Percentiles rank a stretch among this genome's conserved stretches.
These are phyloP conservation scores for Nigrospora osmanthi DNA, from an alignment of 2,329 filamentous ascomycete species.

Conservation along the genomic window DNA sequence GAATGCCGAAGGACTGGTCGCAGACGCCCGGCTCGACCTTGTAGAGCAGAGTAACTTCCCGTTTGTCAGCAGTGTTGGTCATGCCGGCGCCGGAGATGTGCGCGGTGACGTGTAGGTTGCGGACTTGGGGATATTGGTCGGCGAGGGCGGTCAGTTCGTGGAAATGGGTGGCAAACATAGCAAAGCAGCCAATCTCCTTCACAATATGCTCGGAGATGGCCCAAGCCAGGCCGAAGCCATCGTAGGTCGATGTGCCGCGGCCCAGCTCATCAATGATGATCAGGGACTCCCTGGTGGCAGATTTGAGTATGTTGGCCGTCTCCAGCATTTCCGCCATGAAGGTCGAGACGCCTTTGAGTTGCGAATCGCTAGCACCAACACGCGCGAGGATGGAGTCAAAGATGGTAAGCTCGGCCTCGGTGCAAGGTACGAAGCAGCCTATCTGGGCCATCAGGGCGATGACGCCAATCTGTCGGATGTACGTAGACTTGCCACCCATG, in stretches of 20 bases:
- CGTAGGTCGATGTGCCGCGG: conserved; percentile 93
- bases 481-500: conserved; percentile 98
- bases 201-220: conserved; percentile 97
- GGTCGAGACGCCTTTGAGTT: conserved; percentile 94
- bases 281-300: conserved; percentile 85
- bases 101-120: conserved; percentile 92
- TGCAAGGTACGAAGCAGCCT: conserved; percentile 90
- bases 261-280: conserved; percentile 99
- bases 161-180: conserved; percentile 96
- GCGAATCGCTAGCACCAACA: conserved; percentile 91
- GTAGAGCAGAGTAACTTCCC: conserved; percentile 92
- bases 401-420: conserved; percentile 84
- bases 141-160: conserved; percentile 91
- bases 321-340: conserved; percentile 99
- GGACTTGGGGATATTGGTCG: conserved; percentile 78
- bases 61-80: conserved; percentile 37
- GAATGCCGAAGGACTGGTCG: conserved; percentile 96
- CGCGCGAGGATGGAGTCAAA: conserved; percentile 96
- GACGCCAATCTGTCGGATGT: conserved; percentile 94
- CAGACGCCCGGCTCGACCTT: conserved; percentile 94
- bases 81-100: conserved; percentile 60
- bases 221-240: conserved; percentile 98
- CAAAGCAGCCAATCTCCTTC: conserved; percentile 87
- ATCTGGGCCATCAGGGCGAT: conserved; percentile 96
- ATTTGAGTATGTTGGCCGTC: conserved; percentile 96